These are phyloP conservation scores for Moringa oleifera DNA, from an alignment of 345 rosid species.

Conservation along the genomic window DNA sequence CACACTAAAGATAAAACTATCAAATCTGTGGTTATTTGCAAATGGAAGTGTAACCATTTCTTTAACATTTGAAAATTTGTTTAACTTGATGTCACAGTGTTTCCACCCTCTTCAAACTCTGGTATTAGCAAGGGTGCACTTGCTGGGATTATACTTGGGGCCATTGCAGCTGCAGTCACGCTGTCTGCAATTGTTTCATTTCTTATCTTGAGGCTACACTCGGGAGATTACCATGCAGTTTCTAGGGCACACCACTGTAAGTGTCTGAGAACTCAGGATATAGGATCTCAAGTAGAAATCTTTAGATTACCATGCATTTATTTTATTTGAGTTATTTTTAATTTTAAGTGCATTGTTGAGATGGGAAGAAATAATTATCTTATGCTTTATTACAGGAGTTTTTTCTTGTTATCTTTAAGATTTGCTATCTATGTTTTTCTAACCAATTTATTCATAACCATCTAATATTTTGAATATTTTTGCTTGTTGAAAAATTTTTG, in stretches of 20 bases:
- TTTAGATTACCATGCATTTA: too few relatives aligned
- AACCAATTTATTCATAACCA: too few relatives aligned
- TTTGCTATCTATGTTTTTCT: too few relatives aligned
- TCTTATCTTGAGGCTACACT: conserved; percentile 44
- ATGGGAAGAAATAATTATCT: too few relatives aligned
- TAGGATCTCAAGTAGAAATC: not conserved
- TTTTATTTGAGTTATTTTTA: too few relatives aligned
- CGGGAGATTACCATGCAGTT: conserved; percentile 35
- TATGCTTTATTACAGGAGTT: too few relatives aligned
- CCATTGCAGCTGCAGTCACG: conserved; percentile 60
- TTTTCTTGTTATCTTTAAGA: too few relatives aligned
- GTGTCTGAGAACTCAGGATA: conserved; percentile 17
- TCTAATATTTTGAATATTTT: too few relatives aligned
- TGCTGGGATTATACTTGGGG: conserved; percentile 62
- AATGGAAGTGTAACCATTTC: not conserved
- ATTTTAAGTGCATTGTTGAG: too few relatives aligned
- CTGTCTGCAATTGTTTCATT: conserved; percentile 65
- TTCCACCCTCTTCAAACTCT: conserved; percentile 24
- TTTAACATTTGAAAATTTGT: not conserved
- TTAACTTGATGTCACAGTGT: conserved; percentile 26
- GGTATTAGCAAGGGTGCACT: conserved; percentile 56
- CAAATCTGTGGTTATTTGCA: not conserved
- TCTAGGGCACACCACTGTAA: conserved; percentile 55
- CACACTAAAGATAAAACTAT: not conserved
- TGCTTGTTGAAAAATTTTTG: too few relatives aligned